A percentile compares a stretch with the other conserved stretches of the same genome.
phyloP scores from a whole-genome alignment of 1,284 basidiomycete genomes.

The Malassezia cuniculi region DNA sequence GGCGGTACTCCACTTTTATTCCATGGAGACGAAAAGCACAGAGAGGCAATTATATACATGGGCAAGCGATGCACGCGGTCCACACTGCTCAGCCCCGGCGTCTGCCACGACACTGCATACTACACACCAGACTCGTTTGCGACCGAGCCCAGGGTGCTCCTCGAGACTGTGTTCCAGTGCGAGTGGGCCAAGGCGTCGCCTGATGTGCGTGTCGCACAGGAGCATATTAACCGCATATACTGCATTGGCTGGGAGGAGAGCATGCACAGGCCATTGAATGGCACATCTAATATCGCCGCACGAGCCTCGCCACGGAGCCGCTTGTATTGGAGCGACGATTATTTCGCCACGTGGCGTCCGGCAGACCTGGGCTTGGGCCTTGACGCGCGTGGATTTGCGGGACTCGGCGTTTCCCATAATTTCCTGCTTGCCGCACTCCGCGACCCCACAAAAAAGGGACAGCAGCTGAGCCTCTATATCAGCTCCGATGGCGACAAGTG shows the following conservation, averaged over 20 bases:
- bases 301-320: conserved; percentile 15
- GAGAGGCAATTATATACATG: conserved; percentile 33
- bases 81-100: conserved; percentile 28
- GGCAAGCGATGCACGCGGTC: conserved; percentile 33
- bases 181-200: conserved; percentile 38
- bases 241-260: conserved; percentile 41
- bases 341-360: conserved; percentile 24
- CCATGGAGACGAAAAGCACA: conserved; percentile 33
- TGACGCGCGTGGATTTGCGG: conserved; percentile 34
- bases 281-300: no score
- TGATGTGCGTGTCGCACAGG: conserved; percentile 18
- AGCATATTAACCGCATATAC: conserved; percentile 28
- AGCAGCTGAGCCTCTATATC: conserved; percentile 38
- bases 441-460: conserved; percentile 18
- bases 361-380: conserved; percentile 31
- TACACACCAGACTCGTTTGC: conserved; percentile 38
- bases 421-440: conserved; percentile 38
- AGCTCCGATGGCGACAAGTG: conserved; percentile 29
- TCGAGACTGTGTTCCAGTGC: conserved; percentile 36
- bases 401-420: conserved; percentile 28
- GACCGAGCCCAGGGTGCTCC: conserved; percentile 18
- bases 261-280: conserved; percentile 9
- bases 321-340: conserved; percentile 36
- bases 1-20: conserved; percentile 34
- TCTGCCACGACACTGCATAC: conserved; percentile 46